phyloP scores from a whole-genome alignment of 2,329 filamentous ascomycete genomes.

The Trichoderma lentiforme region DNA sequence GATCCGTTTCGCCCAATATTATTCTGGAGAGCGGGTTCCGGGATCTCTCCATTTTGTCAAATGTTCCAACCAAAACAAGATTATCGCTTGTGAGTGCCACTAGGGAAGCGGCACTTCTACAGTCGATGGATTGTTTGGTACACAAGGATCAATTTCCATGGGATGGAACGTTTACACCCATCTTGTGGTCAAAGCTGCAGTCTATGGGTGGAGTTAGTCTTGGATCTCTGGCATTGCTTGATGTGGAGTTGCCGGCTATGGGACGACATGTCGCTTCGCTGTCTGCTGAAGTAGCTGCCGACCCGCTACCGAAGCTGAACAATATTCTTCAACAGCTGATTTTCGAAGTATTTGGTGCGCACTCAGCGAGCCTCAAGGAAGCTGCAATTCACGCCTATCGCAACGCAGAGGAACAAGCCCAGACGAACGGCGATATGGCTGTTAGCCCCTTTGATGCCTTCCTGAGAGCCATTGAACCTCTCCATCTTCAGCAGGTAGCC shows the following conservation, averaged over 20 bases:
- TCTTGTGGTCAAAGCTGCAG: slow-evolving; percentile 55
- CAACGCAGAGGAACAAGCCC: slow-evolving; percentile 24
- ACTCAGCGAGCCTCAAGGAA: slow-evolving; percentile 33
- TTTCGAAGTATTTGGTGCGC: slow-evolving; percentile 39
- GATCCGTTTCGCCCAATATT: slow-evolving; percentile 22
- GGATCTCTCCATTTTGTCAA: slow-evolving; percentile 43
- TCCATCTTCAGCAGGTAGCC: slow-evolving; percentile 39
- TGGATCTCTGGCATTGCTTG: slow-evolving; percentile 59
- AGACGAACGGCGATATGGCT: not conserved
- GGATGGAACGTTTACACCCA: slow-evolving; percentile 40
- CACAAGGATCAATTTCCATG: slow-evolving; percentile 37
- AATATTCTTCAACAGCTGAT: slow-evolving; percentile 47
- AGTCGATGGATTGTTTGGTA: slow-evolving; percentile 48
- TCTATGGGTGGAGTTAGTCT: slow-evolving; percentile 52
- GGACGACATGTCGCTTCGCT: slow-evolving; percentile 53
- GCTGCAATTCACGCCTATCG: slow-evolving; percentile 29
- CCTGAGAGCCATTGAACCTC: slow-evolving; percentile 27
- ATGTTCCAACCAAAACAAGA: slow-evolving; percentile 34
- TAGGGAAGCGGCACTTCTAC: slow-evolving; percentile 40
- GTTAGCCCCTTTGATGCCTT: slow-evolving; percentile 25
- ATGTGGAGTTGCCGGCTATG: slow-evolving; percentile 61
- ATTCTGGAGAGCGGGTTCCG: not conserved
- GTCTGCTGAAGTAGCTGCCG: slow-evolving; percentile 46
- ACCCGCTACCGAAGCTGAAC: slow-evolving; percentile 50
- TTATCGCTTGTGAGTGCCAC: slow-evolving; percentile 34